A percentile compares a stretch with the other conserved stretches of the same genome.
Evolutionary conservation across 768 basidiomycete species (phyloP).

Genomic region (Rhodotorula toruloides): DNA sequence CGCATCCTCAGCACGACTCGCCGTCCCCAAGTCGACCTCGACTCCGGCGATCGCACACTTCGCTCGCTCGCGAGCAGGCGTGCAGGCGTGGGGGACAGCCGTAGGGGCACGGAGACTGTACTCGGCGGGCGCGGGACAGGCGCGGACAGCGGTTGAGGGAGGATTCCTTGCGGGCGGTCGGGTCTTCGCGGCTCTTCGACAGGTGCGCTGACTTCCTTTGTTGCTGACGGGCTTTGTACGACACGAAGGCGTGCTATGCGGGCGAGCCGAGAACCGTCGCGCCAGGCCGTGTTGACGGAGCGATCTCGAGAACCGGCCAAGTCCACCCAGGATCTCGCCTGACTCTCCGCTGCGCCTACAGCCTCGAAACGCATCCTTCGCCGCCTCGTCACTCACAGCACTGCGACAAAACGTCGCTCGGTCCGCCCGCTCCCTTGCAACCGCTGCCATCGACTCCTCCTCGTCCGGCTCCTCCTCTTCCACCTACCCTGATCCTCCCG

Average conservation of each 20-base stretch:
- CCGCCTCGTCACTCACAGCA: slow-evolving; percentile 5
- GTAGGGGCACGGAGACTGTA: too few species aligned
- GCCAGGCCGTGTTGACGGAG: too few species aligned
- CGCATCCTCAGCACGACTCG: neutral
- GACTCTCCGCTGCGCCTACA: too few species aligned
- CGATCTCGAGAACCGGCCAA: too few species aligned
- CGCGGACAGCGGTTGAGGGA: neutral
- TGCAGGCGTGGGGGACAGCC: neutral
- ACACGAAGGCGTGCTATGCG: too few species aligned
- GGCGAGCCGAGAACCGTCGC: too few species aligned
- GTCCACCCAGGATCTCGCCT: too few species aligned
- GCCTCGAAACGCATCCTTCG: neutral
- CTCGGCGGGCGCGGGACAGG: neutral
- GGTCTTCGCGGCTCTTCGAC: slow-evolving; percentile 4
- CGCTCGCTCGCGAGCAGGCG: neutral
- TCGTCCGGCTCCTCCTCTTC: slow-evolving; percentile 13
- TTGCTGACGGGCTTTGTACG: too few species aligned
- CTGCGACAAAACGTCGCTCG: neutral
- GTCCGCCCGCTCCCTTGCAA: slow-evolving; percentile 51
- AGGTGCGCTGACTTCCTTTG: neutral
- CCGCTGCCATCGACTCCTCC: slow-evolving; percentile 53
- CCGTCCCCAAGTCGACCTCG: neutral
- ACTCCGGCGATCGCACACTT: neutral
- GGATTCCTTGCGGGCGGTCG: neutral
- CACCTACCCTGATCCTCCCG: slow-evolving; percentile 1